Evolutionary conservation across 2,329 filamentous ascomycete species (phyloP).

Genomic region (Camillea tinctor): DNA sequence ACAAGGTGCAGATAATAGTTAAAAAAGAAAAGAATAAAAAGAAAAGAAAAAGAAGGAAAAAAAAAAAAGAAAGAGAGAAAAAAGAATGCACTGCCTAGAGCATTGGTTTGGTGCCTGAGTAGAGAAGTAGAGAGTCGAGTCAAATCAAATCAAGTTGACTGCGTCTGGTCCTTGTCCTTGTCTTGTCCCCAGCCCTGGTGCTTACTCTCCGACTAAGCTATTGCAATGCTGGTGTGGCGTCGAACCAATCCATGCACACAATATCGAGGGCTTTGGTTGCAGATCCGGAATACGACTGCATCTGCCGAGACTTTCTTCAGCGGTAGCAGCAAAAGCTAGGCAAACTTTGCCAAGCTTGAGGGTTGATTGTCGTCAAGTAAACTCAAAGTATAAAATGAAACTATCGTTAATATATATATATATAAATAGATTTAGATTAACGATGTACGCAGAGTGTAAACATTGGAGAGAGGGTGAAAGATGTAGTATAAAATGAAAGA

Average conservation of each 20-base stretch:
- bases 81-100: background rate
- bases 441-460: background rate
- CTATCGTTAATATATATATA: background rate
- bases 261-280: background rate
- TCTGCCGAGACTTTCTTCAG: background rate
- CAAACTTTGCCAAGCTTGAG: background rate
- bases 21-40: no score
- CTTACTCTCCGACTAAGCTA: background rate
- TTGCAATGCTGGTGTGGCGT: background rate
- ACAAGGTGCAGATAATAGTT: background rate
- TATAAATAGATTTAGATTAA: background rate
- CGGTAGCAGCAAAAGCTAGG: no score
- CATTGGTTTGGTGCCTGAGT: background rate
- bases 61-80: no score
- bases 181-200: background rate
- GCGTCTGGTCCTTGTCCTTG: no score
- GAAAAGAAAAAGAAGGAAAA: no score
- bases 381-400: background rate
- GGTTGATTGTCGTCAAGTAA: background rate
- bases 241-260: background rate
- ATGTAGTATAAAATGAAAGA: background rate
- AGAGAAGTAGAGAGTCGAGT: background rate
- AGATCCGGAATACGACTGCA: background rate
- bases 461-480: no score
- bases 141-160: no score